These are phyloP conservation scores for Nicotiana rustica DNA, from an alignment of 305 asterid species.

Conservation along the genomic window DNA sequence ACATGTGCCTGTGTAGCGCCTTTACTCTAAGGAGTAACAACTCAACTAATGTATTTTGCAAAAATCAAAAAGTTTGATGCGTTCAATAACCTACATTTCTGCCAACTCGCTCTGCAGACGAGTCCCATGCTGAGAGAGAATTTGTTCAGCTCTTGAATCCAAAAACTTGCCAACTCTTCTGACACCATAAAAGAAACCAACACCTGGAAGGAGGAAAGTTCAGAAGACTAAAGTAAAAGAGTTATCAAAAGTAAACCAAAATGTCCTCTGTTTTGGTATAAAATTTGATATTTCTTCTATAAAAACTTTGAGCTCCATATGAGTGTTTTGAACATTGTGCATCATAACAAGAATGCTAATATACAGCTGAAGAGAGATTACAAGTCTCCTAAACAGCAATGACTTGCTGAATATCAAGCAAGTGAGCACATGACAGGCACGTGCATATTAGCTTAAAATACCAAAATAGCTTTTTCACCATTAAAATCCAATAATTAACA, in stretches of 20 bases:
- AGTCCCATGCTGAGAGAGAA: conserved; percentile 35
- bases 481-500: background rate
- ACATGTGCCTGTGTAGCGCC: background rate
- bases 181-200: conserved; percentile 27
- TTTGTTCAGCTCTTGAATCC: conserved; percentile 16
- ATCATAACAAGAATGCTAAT: conserved; percentile 23
- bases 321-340: background rate
- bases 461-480: background rate
- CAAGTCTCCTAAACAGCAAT: background rate
- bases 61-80: background rate
- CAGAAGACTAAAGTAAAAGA: background rate
- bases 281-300: background rate
- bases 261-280: background rate
- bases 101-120: conserved; percentile 31
- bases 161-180: conserved; percentile 2
- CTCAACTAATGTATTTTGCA: background rate
- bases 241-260: background rate
- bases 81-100: conserved; percentile 29
- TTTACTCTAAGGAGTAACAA: background rate
- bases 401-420: background rate
- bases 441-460: background rate
- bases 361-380: conserved; percentile 10
- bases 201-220: background rate
- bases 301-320: background rate
- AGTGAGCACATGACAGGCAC: background rate